Base-by-base conservation (phyloP, 495 filamentous ascomycete species). In the Jackrogersella minutella region DNA sequence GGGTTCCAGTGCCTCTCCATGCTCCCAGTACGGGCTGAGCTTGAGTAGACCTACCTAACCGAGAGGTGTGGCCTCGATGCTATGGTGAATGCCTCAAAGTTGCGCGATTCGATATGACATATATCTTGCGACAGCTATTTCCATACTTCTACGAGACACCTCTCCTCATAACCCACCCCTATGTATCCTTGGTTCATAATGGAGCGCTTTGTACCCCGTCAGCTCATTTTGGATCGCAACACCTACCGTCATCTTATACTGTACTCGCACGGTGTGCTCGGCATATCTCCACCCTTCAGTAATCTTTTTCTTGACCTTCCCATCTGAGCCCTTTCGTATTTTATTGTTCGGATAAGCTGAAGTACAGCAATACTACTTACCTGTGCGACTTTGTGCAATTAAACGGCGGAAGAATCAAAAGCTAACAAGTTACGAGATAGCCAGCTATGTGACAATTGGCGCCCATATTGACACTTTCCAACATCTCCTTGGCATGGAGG, bases 251-350 rank as follows among this genome's bases (percentile, higher is more conserved):
- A n/a, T 37, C 9, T 37, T 30, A 6, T 1, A 64, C 43, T 22
- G 21, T 64, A 34, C 43, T 49, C 43, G 51, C 52, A 57, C 60
- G 24, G 33, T 56, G 24, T 53, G 21, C 31, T 39, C 11, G 21
- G 16, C 13, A 31, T 33, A 10, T 33, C 33, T 17, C 13, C 22
- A 31, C 7, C 46, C 10, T 28, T 33, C 14, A 16, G 10, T 14
- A 28, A 36, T 17, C 22, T 36, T 52, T 36, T 22, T 17, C 30
- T 22, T 36, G 17, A 11, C 22, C 2, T 22, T 14, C 8, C 30
- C 34, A 37, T 30, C n/a, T 26, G 26, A 26, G 21, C 41, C n/a
- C 21, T 26, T 46, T 46, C 26, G 2, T 9, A 30, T 31, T 2
- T 17, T 31, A 49, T 52, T 22, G 16, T 22, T 50, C 9, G 30